Evolutionary conservation across 108 stramenopile genomes (phyloP), one percentile per base, ranked within the genome.

Genomic region (Cylindrotheca closterium): DNA sequence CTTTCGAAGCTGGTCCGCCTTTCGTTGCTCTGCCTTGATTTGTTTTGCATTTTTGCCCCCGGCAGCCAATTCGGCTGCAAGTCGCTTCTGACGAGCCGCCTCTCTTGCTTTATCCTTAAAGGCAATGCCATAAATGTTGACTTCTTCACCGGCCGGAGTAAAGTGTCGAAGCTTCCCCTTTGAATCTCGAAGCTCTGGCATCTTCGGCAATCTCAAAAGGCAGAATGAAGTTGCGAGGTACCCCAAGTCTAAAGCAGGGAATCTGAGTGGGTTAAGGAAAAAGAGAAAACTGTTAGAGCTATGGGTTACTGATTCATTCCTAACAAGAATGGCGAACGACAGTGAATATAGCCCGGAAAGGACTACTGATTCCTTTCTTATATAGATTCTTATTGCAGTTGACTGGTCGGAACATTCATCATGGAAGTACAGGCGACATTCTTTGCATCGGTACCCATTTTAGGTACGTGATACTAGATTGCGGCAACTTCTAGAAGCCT

Each of bases 201-300:
- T 97, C 78, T 98, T 97, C 3, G 99, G 99, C 27, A 98, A 70
- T 37, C 92, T 88, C 26, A 99, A 73, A 7, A 99, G 82, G 42
- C 80, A 91, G 66, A 96, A 98, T 28, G 91, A 81, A 30, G 90
- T 89, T 28, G 98, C 98, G 5, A 98, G 63, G 5, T 66, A 58
- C 12, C 91, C 95, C 17, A 98, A 70, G 68, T 98, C 94, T 21
- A 99, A 85, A 4, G 91, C 90, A 19, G 87, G 79, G 75, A 98
- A 96, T 34, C 93, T 91, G 54, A 58, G 68, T 4, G n/a, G n/a
- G n/a, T n/a, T n/a, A n/a, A n/a, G n/a, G 17, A 10, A 3, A 42
- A 12, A 62, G n/a, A 58, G 19, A 57, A 30, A 74, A 65, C 30
- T 86, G 85, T 86, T 34, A 71, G 85, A 56, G 74, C 85, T 66